Base-by-base conservation (phyloP, 2,329 filamentous ascomycete genomes). In the Polytolypa hystricis region DNA sequence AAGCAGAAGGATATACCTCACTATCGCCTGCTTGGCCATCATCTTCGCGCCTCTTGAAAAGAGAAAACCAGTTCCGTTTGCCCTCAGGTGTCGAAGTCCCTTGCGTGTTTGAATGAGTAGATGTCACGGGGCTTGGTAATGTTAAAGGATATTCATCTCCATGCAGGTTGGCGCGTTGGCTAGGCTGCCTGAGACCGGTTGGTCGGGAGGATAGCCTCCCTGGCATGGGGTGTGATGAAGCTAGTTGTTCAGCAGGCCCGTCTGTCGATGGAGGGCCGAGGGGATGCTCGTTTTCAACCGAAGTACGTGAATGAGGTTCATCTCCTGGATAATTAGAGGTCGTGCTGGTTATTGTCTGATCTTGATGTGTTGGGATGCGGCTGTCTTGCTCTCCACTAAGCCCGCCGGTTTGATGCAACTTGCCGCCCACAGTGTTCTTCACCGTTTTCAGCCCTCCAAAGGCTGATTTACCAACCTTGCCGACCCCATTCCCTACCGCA, bases 1-100 rank as follows among this genome's bases (percentile, higher is more conserved):
- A 77, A 0, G 81, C 75, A 2, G 65, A 41, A 0, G 75, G 72
- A 49, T 93, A 93, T 5, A 62, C 56, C 33, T 59, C 47, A 11
- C 47, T 50, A 31, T 55, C 44, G 6, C 38, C 8, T 33, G 52
- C 54, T 47, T 30, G 50, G 52, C 39, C 40, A 41, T 43, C 34
- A 41, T 43, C 28, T 37, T 50, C 41, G 11, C 41, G 37, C 23
- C 42, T 40, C 8, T 42, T 37, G 8, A 20, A 40, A 6, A 37
- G 15, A 12, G 23, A 27, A 10, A 21, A 23, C 9, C 27, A 36
- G 17, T 41, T 38, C 32, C 25, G 23, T 21, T 33, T 38, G 12
- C 30, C 29, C 19, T 27, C 30, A 7, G 16, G 7, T 17, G 27
- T 10, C 16, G n/a, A 31, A 25, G 42, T 37, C 9, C 41, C 38